phyloP scores from a whole-genome alignment of 176 grass and related monocot species.

The Oryza glumipatula region DNA sequence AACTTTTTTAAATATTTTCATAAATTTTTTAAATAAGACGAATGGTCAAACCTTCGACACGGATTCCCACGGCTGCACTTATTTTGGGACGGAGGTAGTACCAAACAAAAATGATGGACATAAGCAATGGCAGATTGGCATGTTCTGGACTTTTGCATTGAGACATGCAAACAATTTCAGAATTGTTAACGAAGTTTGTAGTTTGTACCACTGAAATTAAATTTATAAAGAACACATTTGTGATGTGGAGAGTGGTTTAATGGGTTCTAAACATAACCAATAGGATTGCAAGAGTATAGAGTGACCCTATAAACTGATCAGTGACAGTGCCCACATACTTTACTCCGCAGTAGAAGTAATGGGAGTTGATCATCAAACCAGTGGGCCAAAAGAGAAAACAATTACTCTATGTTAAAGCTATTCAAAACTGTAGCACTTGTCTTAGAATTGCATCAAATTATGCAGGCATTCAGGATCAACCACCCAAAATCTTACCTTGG shows the following conservation, averaged over 20 bases:
- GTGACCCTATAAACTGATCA: background rate
- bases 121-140: background rate
- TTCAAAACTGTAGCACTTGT: background rate
- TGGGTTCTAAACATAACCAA: background rate
- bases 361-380: background rate
- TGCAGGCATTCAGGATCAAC: background rate
- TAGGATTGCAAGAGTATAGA: background rate
- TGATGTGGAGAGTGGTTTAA: background rate
- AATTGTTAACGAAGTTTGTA: constrained; percentile 7
- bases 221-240: background rate
- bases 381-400: background rate
- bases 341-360: too few species aligned
- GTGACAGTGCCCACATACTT: background rate
- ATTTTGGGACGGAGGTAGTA: background rate
- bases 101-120: background rate
- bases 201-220: background rate
- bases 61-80: too few species aligned
- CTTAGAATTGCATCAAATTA: background rate
- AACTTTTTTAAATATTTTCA: too few species aligned
- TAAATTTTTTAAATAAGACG: too few species aligned
- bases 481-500: background rate
- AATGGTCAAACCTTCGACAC: too few species aligned
- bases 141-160: background rate
- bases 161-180: background rate
- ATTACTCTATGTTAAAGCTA: background rate